Percentiles rank a stretch among this genome's conserved stretches.
Evolutionary conservation across 1,284 basidiomycete genomes (phyloP).

Genomic region (Neotropicomus parvogracilis): DNA sequence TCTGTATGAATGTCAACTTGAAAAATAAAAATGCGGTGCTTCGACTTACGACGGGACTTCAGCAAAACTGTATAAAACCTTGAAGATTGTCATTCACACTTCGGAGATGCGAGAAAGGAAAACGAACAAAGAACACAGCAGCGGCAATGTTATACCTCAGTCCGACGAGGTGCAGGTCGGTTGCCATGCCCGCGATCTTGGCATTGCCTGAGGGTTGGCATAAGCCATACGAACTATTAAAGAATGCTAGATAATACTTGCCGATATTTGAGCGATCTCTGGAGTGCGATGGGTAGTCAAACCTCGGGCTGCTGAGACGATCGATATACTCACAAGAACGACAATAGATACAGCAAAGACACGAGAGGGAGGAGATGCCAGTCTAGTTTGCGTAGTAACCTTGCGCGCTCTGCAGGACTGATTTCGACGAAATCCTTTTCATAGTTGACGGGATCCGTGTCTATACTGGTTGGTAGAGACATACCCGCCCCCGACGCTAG

Average conservation of each 20-base stretch:
- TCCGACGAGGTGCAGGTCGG: slow-evolving; percentile 38
- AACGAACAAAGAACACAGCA: slow-evolving; percentile 45
- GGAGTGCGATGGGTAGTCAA: neutral
- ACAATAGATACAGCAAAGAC: too few species aligned
- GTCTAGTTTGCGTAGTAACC: too few species aligned
- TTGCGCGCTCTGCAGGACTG: too few species aligned
- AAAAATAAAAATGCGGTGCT: neutral
- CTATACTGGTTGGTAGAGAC: too few species aligned
- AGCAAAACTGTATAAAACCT: slow-evolving; percentile 45
- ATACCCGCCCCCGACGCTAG: too few species aligned
- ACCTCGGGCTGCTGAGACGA: neutral
- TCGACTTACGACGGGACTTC: slow-evolving; percentile 47
- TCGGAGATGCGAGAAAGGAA: neutral
- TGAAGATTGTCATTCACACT: neutral
- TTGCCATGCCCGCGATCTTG: slow-evolving; percentile 40
- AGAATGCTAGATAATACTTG: slow-evolving; percentile 5
- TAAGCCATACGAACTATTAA: neutral
- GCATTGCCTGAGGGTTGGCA: slow-evolving; percentile 27
- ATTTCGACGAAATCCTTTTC: too few species aligned
- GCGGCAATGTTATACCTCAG: slow-evolving; percentile 46
- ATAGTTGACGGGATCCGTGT: too few species aligned
- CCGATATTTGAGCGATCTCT: slow-evolving; percentile 38
- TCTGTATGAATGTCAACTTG: slow-evolving; percentile 25
- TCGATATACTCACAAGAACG: too few species aligned
- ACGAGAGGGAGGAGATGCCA: too few species aligned